A percentile compares a stretch with the other conserved stretches of the same genome.
Evolutionary conservation across 768 basidiomycete species (phyloP).

Genomic region (Termitomyces bulborhizus): DNA sequence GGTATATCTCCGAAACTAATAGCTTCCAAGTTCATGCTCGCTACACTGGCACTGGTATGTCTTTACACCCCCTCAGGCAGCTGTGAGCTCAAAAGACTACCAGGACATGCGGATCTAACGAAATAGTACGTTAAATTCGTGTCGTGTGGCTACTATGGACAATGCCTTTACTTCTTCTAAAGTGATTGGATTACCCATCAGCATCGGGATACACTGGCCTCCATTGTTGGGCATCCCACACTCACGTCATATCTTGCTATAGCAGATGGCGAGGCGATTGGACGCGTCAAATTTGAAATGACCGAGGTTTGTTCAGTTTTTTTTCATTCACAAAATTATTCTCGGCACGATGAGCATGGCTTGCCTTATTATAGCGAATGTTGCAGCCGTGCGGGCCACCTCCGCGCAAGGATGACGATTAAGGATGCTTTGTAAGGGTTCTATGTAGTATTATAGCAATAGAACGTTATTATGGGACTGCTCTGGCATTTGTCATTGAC

Average conservation of each 20-base stretch:
- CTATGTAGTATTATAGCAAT: conserved; percentile 1
- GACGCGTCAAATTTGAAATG: conserved; percentile 89
- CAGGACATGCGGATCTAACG: conserved; percentile 93
- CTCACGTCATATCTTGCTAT: conserved; percentile 84
- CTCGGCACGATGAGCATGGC: background rate
- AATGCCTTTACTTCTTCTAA: conserved; percentile 9
- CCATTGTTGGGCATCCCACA: conserved; percentile 88
- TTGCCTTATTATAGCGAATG: conserved; percentile 59
- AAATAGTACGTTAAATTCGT: conserved; percentile 68
- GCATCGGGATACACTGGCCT: conserved; percentile 90
- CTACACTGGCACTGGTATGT: conserved; percentile 89
- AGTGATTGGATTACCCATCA: conserved; percentile 99
- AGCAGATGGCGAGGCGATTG: conserved; percentile 92
- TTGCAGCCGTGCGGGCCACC: conserved; percentile 93
- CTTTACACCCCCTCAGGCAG: background rate
- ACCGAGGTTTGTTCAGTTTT: conserved; percentile 61
- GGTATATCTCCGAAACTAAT: conserved; percentile 9
- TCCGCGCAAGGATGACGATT: conserved; percentile 84
- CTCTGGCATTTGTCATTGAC: conserved; percentile 3
- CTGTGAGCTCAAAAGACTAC: conserved; percentile 6
- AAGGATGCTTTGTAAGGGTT: conserved; percentile 5
- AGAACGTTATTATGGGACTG: background rate
- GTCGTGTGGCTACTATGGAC: conserved; percentile 1
- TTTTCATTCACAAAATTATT: conserved; percentile 1
- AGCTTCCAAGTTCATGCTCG: conserved; percentile 76